Base-by-base conservation (phyloP, 2,329 filamentous ascomycete species). In the Monosporascus sp. region DNA sequence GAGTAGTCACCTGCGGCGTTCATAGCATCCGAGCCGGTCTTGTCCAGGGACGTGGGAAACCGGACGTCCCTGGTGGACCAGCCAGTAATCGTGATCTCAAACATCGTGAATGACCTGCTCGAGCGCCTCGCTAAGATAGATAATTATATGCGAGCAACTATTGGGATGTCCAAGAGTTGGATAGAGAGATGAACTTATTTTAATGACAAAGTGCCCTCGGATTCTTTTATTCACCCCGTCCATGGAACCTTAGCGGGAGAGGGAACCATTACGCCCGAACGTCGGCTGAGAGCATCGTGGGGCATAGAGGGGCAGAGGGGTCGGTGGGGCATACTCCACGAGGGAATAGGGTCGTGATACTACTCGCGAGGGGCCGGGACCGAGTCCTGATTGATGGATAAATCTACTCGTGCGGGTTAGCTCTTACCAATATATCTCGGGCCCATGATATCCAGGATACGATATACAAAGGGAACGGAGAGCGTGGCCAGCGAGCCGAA, bases 11-110 rank as follows among this genome's bases (percentile, higher is more conserved):
- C 89, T 2, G 91, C 90, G 3, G 89, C 88, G 68, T 97, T 96
- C 92, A 96, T 97, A 66, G 90, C 92, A 81, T 97, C 92, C 8
- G 90, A 95, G 65, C 91, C 91, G n/a, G 90, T 96, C 76, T 93
- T 94, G 74, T 96, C 90, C 56, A 97, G 84, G 41, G 91, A 96
- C n/a, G 91, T 97, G 71, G 87, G 87, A 69, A 90, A 90, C 62
- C 87, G 83, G 68, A 90, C 86, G 74, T 90, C 87, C 67, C 85
- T 80, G 54, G 86, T 88, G 60, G 74, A 76, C 77, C 84, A 90
- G 58, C 85, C 82, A 51, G 85, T 90, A 67, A 90, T 89, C 54
- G 83, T 89, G 64, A 90, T 77, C 62, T 86, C 81, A 49, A 72
- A 62, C 76, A 79, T 79, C 24, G 37, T 58, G 18, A 38, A 18